A percentile compares a stretch with the other conserved stretches of the same genome.
These are phyloP conservation scores for Dittrichia graveolens DNA, from an alignment of 129 eudicot species.

Conservation along the genomic window DNA sequence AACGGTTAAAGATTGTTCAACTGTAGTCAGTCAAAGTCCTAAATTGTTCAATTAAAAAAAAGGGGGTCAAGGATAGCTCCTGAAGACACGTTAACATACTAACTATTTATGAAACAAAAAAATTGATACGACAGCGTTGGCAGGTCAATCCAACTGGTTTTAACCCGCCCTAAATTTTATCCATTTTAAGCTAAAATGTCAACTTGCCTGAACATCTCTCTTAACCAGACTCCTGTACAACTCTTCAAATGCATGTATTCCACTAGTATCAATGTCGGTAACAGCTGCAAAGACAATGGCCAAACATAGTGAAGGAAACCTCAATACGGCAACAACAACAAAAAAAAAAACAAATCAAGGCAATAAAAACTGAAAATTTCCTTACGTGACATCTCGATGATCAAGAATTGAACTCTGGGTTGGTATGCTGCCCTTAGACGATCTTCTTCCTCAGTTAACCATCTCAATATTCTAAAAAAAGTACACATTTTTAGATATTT, in stretches of 20 bases:
- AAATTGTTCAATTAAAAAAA: no score
- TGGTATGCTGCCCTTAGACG: slow-evolving; percentile 40
- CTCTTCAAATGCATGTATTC: slow-evolving; percentile 79
- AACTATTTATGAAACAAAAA: not conserved
- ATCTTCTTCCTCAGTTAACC: slow-evolving; percentile 77
- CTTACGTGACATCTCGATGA: slow-evolving; percentile 94
- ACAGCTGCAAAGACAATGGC: slow-evolving; percentile 57
- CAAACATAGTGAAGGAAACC: slow-evolving; percentile 1
- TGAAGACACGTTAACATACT: not conserved
- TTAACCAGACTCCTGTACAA: slow-evolving; percentile 54
- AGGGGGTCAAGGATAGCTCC: no score
- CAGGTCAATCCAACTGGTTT: no score
- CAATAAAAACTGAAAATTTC: not conserved
- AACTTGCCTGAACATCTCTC: slow-evolving; percentile 65
- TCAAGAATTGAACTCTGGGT: slow-evolving; percentile 60
- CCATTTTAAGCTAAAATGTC: not conserved
- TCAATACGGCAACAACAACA: not conserved
- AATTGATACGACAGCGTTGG: not conserved
- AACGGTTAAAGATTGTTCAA: no score
- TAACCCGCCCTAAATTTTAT: not conserved
- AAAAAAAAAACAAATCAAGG: not conserved
- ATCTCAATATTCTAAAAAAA: slow-evolving; percentile 67
- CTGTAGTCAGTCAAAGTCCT: no score
- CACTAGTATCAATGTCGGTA: slow-evolving; percentile 78
- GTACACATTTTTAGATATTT: not conserved